phyloP scores from a whole-genome alignment of 2,329 filamentous ascomycete species.

The Claviceps spartinae region DNA sequence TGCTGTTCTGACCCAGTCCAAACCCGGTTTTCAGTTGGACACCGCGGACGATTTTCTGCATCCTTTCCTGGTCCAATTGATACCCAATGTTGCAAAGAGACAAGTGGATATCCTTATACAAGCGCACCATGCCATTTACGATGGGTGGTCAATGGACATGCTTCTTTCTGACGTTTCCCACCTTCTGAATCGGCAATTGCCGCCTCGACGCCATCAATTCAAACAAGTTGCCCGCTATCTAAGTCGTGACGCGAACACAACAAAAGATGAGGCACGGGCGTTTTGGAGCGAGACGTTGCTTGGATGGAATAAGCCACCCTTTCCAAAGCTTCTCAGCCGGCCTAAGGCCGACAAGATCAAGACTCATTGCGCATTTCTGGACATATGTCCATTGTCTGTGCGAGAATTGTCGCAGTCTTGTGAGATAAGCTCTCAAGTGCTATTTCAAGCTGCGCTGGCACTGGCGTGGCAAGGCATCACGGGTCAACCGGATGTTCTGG shows the following conservation, averaged over 20 bases:
- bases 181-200: constrained; percentile 23
- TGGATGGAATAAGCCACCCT: constrained; percentile 35
- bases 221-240: constrained; percentile 41
- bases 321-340: constrained; percentile 37
- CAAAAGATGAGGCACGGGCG: constrained; percentile 30
- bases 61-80: constrained; percentile 51
- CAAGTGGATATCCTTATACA: constrained; percentile 31
- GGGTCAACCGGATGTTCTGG: constrained; percentile 51
- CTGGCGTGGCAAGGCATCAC: constrained; percentile 53
- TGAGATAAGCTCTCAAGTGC: constrained; percentile 49
- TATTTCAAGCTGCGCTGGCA: constrained; percentile 61
- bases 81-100: constrained; percentile 7
- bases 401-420: constrained; percentile 23
- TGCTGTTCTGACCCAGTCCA: constrained; percentile 19
- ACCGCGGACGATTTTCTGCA: constrained; percentile 29
- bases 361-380: constrained; percentile 4
- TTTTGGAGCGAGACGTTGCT: constrained; percentile 61
- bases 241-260: constrained; percentile 9
- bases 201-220: constrained; percentile 42
- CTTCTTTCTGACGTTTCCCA: constrained; percentile 51
- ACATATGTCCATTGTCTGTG: constrained; percentile 9
- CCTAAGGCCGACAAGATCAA: constrained; percentile 5
- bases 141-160: constrained; percentile 84
- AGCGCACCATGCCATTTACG: constrained; percentile 75
- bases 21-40: constrained; percentile 25